A percentile compares a stretch with the other conserved stretches of the same genome.
phyloP scores from a whole-genome alignment of 2,329 filamentous ascomycete genomes.

The Sarocladium kiliense region DNA sequence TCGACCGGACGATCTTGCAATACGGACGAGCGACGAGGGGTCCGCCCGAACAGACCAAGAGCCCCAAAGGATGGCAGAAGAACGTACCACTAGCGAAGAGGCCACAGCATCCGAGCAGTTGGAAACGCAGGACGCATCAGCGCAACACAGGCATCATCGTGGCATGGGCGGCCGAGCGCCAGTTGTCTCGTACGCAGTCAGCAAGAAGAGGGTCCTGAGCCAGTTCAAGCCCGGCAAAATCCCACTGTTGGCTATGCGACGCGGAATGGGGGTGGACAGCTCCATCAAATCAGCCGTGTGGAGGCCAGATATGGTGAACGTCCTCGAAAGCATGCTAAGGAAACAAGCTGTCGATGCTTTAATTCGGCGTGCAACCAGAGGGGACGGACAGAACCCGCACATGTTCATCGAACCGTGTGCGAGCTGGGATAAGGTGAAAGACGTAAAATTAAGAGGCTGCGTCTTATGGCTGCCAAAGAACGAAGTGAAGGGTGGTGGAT shows the following conservation, averaged over 20 bases:
- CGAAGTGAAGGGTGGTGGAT: constrained; percentile 16
- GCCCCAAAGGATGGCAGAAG: neutral
- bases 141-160: neutral
- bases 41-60: too few species aligned
- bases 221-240: neutral
- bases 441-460: constrained; percentile 35
- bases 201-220: constrained; percentile 12
- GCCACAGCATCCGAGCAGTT: too few species aligned
- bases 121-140: neutral
- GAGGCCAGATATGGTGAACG: constrained; percentile 45
- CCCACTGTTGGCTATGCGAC: constrained; percentile 17
- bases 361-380: constrained; percentile 26
- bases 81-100: too few species aligned
- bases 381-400: neutral
- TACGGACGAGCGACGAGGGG: too few species aligned
- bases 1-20: neutral
- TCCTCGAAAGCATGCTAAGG: constrained; percentile 47
- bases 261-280: constrained; percentile 20
- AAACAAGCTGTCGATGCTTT: constrained; percentile 41
- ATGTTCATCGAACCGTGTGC: constrained; percentile 36
- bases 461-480: constrained; percentile 36
- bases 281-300: constrained; percentile 17
- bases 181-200: neutral
- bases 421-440: constrained; percentile 38
- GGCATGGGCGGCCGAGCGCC: neutral